phyloP scores from a whole-genome alignment of 73 alveolate genomes.

The Symbiodinium natans region DNA sequence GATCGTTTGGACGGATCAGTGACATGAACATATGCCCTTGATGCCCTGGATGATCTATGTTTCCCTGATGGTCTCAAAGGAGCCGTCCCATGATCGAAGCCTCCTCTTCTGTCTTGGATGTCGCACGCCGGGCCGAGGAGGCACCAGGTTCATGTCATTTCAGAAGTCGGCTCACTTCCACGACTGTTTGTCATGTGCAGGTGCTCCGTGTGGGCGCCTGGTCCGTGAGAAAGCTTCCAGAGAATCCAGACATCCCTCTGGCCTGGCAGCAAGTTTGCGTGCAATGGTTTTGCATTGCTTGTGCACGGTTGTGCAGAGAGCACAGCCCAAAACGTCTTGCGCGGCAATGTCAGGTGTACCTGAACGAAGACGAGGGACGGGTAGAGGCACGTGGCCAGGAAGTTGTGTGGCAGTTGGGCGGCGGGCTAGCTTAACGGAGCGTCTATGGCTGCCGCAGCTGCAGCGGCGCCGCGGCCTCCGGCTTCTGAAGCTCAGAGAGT shows the following conservation, averaged over 20 bases:
- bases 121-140: slow-evolving; percentile 72
- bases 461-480: too few relatives aligned
- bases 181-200: neutral
- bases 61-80: neutral
- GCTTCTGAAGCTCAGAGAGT: too few relatives aligned
- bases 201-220: slow-evolving; percentile 78
- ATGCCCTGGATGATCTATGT: neutral
- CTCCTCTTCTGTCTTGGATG: neutral
- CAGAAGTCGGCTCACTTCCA: too few relatives aligned
- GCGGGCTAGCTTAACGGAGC: too few relatives aligned
- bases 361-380: slow-evolving; percentile 61
- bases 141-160: neutral
- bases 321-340: too few relatives aligned
- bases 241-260: slow-evolving; percentile 69
- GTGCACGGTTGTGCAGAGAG: too few relatives aligned
- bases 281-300: too few relatives aligned
- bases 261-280: neutral
- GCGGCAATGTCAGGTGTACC: slow-evolving; percentile 66
- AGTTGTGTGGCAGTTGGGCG: too few relatives aligned
- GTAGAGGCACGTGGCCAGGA: slow-evolving; percentile 54
- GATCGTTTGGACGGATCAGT: neutral
- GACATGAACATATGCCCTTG: too few relatives aligned
- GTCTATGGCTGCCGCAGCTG: too few relatives aligned
- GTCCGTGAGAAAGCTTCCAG: slow-evolving; percentile 92
- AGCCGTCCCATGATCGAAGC: neutral